These are phyloP conservation scores for Penicillium manginii DNA, from an alignment of 495 filamentous ascomycete species.

Conservation along the genomic window DNA sequence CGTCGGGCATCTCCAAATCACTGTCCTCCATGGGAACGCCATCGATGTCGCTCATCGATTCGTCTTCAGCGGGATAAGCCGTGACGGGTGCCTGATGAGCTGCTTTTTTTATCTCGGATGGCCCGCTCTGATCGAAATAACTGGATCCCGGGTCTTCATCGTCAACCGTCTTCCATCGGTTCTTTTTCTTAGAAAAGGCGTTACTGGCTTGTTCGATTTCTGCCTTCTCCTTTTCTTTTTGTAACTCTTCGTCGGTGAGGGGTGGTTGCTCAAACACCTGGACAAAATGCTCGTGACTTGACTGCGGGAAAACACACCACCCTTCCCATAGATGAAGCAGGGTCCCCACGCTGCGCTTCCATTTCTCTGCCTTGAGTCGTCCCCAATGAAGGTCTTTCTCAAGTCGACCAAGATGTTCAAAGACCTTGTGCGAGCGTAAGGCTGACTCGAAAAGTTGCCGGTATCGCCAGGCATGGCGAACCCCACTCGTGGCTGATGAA, in stretches of 20 bases:
- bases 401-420: constrained; percentile 79
- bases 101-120: constrained; percentile 26
- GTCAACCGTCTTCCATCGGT: constrained; percentile 75
- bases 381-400: constrained; percentile 82
- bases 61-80: constrained; percentile 37
- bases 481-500: constrained; percentile 78
- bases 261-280: constrained; percentile 76
- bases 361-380: constrained; percentile 82
- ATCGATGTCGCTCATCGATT: constrained; percentile 49
- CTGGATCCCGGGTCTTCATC: constrained; percentile 47
- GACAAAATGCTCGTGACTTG: constrained; percentile 73
- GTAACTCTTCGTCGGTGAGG: constrained; percentile 52
- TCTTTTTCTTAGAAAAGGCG: constrained; percentile 52
- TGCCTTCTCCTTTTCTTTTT: constrained; percentile 54
- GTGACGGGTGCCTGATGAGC: constrained; percentile 17
- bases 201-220: constrained; percentile 43
- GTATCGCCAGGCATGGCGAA: constrained; percentile 90
- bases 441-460: constrained; percentile 81
- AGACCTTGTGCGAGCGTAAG: constrained; percentile 69
- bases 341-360: constrained; percentile 76
- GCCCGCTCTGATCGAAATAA: constrained; percentile 37
- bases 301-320: constrained; percentile 83
- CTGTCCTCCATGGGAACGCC: constrained; percentile 62
- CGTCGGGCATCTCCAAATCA: constrained; percentile 43
- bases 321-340: constrained; percentile 85